phyloP scores from a whole-genome alignment of 1,139 yeast species.

The Suhomyces guaymorum region DNA sequence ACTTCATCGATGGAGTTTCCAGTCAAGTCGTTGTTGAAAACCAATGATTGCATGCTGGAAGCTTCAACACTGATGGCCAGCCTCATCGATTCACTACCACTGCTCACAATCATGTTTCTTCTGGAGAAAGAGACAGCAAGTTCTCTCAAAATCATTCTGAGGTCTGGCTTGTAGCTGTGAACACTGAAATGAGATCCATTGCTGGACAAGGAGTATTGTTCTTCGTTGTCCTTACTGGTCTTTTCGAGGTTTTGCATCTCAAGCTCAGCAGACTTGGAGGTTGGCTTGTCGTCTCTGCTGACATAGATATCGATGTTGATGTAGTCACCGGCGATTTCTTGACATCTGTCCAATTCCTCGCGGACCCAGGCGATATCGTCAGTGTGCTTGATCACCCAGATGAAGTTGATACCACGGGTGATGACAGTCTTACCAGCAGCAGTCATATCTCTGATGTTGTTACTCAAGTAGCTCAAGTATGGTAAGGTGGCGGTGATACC shows the following conservation, averaged over 20 bases:
- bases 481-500: slow-evolving; percentile 60
- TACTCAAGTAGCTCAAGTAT: slow-evolving; percentile 34
- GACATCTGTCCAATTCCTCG: slow-evolving; percentile 38
- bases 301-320: slow-evolving; percentile 33
- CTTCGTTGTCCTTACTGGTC: neutral
- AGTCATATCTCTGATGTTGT: slow-evolving; percentile 16
- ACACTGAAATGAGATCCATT: slow-evolving; percentile 18
- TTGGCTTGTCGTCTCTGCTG: slow-evolving; percentile 4
- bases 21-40: slow-evolving; percentile 33
- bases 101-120: slow-evolving; percentile 49
- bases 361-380: slow-evolving; percentile 49
- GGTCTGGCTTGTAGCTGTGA: slow-evolving; percentile 37
- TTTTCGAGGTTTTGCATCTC: slow-evolving; percentile 1
- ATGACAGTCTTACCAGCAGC: slow-evolving; percentile 15
- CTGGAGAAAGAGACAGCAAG: slow-evolving; percentile 27
- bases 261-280: neutral
- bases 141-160: slow-evolving; percentile 21
- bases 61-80: slow-evolving; percentile 44
- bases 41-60: slow-evolving; percentile 37
- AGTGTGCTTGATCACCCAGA: slow-evolving; percentile 48
- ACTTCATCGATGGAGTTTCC: slow-evolving; percentile 45
- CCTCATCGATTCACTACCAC: slow-evolving; percentile 53
- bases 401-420: slow-evolving; percentile 38
- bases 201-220: slow-evolving; percentile 2
- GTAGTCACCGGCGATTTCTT: slow-evolving; percentile 24